Base-by-base conservation (phyloP, 2,329 filamentous ascomycete species). In the Colletotrichum sp. region DNA sequence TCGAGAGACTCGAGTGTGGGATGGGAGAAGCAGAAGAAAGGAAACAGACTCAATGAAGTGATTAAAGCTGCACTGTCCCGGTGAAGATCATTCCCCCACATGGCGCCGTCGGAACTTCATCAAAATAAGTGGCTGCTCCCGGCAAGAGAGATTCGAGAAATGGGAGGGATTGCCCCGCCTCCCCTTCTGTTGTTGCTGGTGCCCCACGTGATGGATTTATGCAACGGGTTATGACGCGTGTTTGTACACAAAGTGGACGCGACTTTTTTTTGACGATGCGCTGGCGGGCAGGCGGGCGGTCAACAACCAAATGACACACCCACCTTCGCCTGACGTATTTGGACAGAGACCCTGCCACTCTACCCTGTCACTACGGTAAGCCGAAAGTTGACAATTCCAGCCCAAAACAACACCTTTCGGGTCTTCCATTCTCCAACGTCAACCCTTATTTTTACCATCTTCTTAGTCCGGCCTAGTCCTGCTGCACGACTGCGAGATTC, bases 161-260 rank as follows among this genome's bases (percentile, higher is more conserved):
- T 24, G 44, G 44, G 44, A 52, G 65, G 49, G 49, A 59, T 24
- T 70, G 57, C 68, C 57, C 68, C 57, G 34, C 36, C 57, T 75
- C 69, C n/a, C 72, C 62, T 72, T 72, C 39, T 68, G 52, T 55
- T 71, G 34, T 64, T 63, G 26, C 13, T 32, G 52, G 26, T 67
- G 24, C 26, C 15, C 21, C 72, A 75, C 68, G 68, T 75, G 72
- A 75, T 75, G 28, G 49, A 71, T n/a, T 75, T 75, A 71, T 75
- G 72, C 72, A 60, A 69, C 71, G n/a, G 30, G 28, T 71, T 75
- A 75, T 75, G 68, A 71, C 69, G 69, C 69, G 69, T 72, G 16
- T 72, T 72, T 70, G 63, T 72, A 71, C 64, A 75, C 62, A 68
- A 24, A 64, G 59, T 57, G 28, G 39, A 75, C 72, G 69, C 72